A percentile compares a stretch with the other conserved stretches of the same genome.
phyloP scores from a whole-genome alignment of 2,329 filamentous ascomycete species.

The Alternaria sp. region DNA sequence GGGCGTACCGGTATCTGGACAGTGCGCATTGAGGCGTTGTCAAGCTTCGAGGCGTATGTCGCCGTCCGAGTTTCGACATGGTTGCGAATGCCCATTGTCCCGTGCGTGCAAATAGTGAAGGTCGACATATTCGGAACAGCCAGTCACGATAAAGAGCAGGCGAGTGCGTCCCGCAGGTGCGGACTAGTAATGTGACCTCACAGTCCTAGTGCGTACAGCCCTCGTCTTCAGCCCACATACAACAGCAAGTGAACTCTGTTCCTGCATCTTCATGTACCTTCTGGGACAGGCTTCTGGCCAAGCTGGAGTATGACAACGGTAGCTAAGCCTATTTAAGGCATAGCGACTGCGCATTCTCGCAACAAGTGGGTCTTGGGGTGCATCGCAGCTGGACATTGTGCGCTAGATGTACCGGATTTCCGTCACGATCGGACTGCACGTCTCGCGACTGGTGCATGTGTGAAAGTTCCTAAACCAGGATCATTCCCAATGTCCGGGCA shows the following conservation, averaged over 20 bases:
- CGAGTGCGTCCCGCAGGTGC: not conserved
- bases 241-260: conserved; percentile 16
- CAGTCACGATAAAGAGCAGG: conserved; percentile 5
- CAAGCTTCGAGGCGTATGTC: conserved; percentile 13
- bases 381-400: conserved; percentile 26
- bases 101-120: conserved; percentile 18
- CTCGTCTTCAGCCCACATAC: conserved; percentile 7
- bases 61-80: conserved; percentile 32
- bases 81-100: conserved; percentile 8
- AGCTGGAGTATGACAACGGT: conserved; percentile 33
- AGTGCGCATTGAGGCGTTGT: conserved; percentile 9
- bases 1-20: not conserved
- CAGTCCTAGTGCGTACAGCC: not conserved
- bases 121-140: conserved; percentile 23
- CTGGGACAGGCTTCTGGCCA: conserved; percentile 20
- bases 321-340: conserved; percentile 27
- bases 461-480: conserved; percentile 11
- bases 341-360: conserved; percentile 30
- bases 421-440: conserved; percentile 15
- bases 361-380: conserved; percentile 7
- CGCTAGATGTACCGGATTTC: conserved; percentile 18
- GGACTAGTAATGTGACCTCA: conserved; percentile 1
- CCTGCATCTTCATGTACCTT: conserved; percentile 27
- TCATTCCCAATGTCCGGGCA: conserved; percentile 22
- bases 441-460: conserved; percentile 22